Base-by-base conservation (phyloP, 768 basidiomycete genomes). In the Galerina marginata region DNA sequence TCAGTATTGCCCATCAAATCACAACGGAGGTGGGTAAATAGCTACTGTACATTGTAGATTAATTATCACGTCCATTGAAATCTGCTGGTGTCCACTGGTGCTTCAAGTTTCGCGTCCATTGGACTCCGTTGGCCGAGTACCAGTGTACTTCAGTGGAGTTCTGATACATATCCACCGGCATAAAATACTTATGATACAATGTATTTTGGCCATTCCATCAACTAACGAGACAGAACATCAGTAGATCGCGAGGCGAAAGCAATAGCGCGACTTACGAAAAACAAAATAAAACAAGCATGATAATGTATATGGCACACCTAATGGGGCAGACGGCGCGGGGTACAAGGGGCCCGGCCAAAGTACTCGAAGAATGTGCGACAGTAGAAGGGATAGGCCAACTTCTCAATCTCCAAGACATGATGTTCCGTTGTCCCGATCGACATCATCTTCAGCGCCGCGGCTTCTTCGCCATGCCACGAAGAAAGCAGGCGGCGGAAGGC, bases 331-430 rank as follows among this genome's bases (percentile, higher is more conserved):
- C 16, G 4, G 16, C 25, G 44, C 11, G 55, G 59, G 10, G 59
- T 56, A 12, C 26, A 33, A 20, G 62, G 58, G 16, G 62, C 62
- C 5, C 59, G 40, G 10, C 54, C 55, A 29, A 61, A 56, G 15
- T 51, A 52, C 12, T 51, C 40, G 33, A 61, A 56, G 23, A 64
- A 64, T 3, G 48, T 64, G n/a, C 43, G 58, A 39, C 62, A 63
- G 39, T 64, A 64, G n/a, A 64, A 46, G 12, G 45, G 50, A 20
- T 45, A 59, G 4, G 61, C 57, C 1, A 54, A n/a, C 25, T 26
- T 25, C 38, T 63, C 61, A 2, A 63, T 46, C 4, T 26, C 51
- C 15, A 12, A 9, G 10, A 59, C 61, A n/a, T 40, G 11, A 12
- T 25, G 29, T 38, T 38, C 61, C 16, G 33, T 33, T 3, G 9